Evolutionary conservation across 495 filamentous ascomycete species (phyloP).

Genomic region (Lepraria neglecta): DNA sequence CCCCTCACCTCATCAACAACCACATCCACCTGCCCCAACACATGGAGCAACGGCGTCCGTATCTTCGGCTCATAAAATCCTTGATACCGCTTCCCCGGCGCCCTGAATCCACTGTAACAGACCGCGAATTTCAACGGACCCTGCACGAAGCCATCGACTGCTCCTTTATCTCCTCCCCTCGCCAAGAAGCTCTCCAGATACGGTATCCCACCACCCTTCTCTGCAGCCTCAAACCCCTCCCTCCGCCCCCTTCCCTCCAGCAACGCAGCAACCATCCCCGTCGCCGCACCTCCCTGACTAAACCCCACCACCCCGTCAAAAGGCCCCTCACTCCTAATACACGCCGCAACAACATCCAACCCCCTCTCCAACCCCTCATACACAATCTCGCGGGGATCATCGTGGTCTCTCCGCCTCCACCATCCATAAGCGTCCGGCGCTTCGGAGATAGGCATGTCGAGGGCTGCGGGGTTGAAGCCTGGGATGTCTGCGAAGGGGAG

Average conservation of each 20-base stretch:
- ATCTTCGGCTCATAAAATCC: conserved; percentile 73
- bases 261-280: conserved; percentile 58
- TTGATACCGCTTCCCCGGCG: conserved; percentile 54
- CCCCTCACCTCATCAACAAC: conserved; percentile 76
- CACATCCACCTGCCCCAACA: conserved; percentile 78
- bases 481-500: conserved; percentile 66
- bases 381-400: conserved; percentile 29
- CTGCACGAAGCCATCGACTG: conserved; percentile 43
- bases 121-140: conserved; percentile 70
- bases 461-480: conserved; percentile 42
- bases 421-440: conserved; percentile 65
- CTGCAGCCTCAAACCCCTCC: conserved; percentile 39
- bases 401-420: conserved; percentile 61
- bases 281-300: conserved; percentile 61
- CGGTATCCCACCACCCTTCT: conserved; percentile 33
- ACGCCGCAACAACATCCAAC: conserved; percentile 50
- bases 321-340: conserved; percentile 53
- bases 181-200: conserved; percentile 46
- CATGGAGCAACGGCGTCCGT: conserved; percentile 70
- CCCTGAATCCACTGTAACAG: conserved; percentile 71
- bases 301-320: conserved; percentile 74
- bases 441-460: conserved; percentile 33
- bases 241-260: conserved; percentile 51
- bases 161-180: conserved; percentile 32
- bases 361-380: conserved; percentile 65